These are phyloP conservation scores for Neofusicoccum kwambonambiense DNA, from an alignment of 2,329 filamentous ascomycete species.

Conservation along the genomic window DNA sequence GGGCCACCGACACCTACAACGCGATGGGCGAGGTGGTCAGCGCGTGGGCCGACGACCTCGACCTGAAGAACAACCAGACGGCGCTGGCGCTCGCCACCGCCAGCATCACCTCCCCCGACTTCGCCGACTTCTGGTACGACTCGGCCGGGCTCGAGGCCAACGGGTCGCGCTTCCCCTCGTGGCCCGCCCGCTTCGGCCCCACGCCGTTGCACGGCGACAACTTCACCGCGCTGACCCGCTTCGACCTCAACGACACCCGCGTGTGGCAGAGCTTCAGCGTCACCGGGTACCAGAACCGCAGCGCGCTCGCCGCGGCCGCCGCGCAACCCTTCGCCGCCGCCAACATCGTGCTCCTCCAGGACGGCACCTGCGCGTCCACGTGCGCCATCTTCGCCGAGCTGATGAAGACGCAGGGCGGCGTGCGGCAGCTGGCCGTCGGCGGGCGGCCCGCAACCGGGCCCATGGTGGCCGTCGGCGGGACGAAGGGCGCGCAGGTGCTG, in stretches of 20 bases:
- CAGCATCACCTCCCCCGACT: neutral
- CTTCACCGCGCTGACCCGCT: conserved; percentile 36
- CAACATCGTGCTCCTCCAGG: conserved; percentile 43
- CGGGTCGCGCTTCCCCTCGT: conserved; percentile 31
- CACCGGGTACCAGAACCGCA: conserved; percentile 32
- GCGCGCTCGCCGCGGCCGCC: conserved; percentile 24
- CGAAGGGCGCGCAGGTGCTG: conserved; percentile 43
- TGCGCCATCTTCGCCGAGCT: conserved; percentile 48
- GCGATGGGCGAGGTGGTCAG: conserved; percentile 26
- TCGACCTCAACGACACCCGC: conserved; percentile 22
- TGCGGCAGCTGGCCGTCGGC: conserved; percentile 44
- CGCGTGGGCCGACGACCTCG: conserved; percentile 25
- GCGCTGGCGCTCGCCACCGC: conserved; percentile 28
- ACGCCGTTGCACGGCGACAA: conserved; percentile 30
- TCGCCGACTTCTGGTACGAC: conserved; percentile 33
- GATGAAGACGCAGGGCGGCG: conserved; percentile 45
- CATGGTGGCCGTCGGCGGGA: conserved; percentile 47
- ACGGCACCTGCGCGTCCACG: conserved; percentile 48
- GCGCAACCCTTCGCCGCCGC: conserved; percentile 37
- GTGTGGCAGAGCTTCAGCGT: conserved; percentile 31
- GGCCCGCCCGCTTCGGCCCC: conserved; percentile 39
- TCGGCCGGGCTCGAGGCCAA: conserved; percentile 31
- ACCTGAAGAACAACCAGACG: conserved; percentile 31
- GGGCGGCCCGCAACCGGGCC: conserved; percentile 42
- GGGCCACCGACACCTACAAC: conserved; percentile 44